phyloP scores from a whole-genome alignment of 2,329 filamentous ascomycete genomes.

The Epichloe gansuensis region DNA sequence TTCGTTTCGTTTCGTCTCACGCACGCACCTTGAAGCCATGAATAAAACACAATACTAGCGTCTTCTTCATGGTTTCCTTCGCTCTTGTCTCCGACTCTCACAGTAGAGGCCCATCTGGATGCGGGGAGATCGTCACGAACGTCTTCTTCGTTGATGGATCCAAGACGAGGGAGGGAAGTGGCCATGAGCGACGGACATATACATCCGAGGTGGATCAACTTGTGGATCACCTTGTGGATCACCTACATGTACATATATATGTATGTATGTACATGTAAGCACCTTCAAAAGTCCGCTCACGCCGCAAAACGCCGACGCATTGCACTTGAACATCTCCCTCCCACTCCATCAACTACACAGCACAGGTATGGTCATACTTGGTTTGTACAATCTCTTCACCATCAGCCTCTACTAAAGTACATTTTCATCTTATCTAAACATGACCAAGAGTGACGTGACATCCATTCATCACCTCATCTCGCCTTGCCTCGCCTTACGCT shows the following conservation, averaged over 20 bases:
- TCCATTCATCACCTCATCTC: too few relatives aligned
- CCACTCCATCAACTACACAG: not conserved
- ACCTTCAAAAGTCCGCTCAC: too few relatives aligned
- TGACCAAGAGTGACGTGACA: conserved; percentile 5
- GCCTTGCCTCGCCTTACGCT: conserved; percentile 7
- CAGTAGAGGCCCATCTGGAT: not conserved
- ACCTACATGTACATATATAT: too few relatives aligned
- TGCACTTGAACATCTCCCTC: too few relatives aligned
- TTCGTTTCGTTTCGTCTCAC: not conserved
- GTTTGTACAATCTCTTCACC: conserved; percentile 5
- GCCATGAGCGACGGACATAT: too few relatives aligned
- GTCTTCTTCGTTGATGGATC: not conserved
- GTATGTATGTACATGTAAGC: too few relatives aligned
- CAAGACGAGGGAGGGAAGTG: too few relatives aligned
- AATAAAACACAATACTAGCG: conserved; percentile 68
- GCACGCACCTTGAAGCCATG: conserved; percentile 66
- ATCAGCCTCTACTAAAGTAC: conserved; percentile 31
- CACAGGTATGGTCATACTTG: not conserved
- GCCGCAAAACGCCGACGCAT: too few relatives aligned
- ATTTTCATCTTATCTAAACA: conserved; percentile 23
- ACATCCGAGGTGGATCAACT: not conserved
- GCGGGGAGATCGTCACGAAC: not conserved
- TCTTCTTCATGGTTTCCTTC: conserved; percentile 46
- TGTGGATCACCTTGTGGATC: not conserved
- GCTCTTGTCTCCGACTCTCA: not conserved